Evolutionary conservation across 805 yeast species (phyloP).

Genomic region (Metschnikowia hibisci): DNA sequence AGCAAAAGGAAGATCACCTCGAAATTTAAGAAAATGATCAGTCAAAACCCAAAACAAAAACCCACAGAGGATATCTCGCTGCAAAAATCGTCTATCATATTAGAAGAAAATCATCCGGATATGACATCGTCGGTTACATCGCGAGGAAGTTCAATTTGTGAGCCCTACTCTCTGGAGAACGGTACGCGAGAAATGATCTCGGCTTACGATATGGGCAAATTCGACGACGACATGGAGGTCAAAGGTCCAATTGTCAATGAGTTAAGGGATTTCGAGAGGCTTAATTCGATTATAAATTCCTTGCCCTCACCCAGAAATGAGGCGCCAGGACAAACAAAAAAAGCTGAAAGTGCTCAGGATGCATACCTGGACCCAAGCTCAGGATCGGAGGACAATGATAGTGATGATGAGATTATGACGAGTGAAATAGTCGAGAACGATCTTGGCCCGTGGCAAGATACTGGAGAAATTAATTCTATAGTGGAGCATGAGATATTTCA

Average conservation of each 20-base stretch:
- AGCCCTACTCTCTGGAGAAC: conserved; percentile 21
- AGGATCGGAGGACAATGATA: conserved; percentile 2
- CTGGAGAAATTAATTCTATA: conserved; percentile 27
- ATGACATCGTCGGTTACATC: too few relatives aligned
- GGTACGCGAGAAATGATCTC: conserved; percentile 56
- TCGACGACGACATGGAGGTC: conserved; percentile 56
- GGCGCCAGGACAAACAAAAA: conserved; percentile 6
- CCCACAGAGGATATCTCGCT: not conserved
- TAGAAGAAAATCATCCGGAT: not conserved
- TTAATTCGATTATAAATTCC: conserved; percentile 46
- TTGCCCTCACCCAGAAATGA: conserved; percentile 9
- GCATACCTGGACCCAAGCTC: not conserved
- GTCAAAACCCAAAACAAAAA: conserved; percentile 8
- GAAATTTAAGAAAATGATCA: conserved; percentile 13
- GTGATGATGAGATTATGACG: conserved; percentile 30
- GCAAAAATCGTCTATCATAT: not conserved
- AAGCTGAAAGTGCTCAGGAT: not conserved
- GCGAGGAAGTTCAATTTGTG: not conserved
- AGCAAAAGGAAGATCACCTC: conserved; percentile 6
- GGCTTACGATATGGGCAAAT: conserved; percentile 56
- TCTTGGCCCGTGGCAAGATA: conserved; percentile 5
- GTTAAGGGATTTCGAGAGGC: conserved; percentile 49
- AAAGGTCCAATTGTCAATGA: conserved; percentile 54
- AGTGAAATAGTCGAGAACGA: conserved; percentile 44
- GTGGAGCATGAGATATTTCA: conserved; percentile 34